Percentiles rank a stretch among this genome's conserved stretches.
phyloP scores from a whole-genome alignment of 306 rosid species.

The Gillenia trifoliata region DNA sequence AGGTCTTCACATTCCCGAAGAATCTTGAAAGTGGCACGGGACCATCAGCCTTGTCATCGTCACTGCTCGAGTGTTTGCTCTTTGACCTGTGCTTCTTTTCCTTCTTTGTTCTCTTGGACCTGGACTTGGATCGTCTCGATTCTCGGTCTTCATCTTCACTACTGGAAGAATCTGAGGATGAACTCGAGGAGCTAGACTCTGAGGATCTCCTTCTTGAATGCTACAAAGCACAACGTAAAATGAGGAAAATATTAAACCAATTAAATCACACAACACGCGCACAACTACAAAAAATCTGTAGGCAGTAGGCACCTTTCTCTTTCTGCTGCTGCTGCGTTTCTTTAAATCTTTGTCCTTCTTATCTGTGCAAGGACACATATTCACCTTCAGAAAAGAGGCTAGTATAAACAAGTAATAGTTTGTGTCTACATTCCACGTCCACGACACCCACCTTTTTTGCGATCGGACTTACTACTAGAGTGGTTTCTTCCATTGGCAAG shows the following conservation, averaged over 20 bases:
- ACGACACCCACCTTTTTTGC: constrained; percentile 58
- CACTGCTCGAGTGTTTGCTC: constrained; percentile 51
- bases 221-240: constrained; percentile 34
- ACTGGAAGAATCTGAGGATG: constrained; percentile 57
- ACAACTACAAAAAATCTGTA: not conserved
- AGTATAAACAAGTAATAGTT: not conserved
- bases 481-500: constrained; percentile 91
- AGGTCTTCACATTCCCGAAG: constrained; percentile 63
- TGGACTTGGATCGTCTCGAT: constrained; percentile 76
- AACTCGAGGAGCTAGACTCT: constrained; percentile 63
- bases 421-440: constrained; percentile 4
- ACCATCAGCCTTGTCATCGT: constrained; percentile 51
- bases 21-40: constrained; percentile 93
- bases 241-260: constrained; percentile 2
- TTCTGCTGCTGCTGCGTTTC: constrained; percentile 79
- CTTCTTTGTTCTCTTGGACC: constrained; percentile 76
- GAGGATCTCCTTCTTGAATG: constrained; percentile 80
- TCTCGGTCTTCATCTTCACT: constrained; percentile 68
- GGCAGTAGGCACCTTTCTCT: constrained; percentile 65
- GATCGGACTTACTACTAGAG: constrained; percentile 62
- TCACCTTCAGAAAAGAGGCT: constrained; percentile 16
- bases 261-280: not conserved
- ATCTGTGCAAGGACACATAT: constrained; percentile 52
- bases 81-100: constrained; percentile 75
- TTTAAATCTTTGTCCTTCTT: constrained; percentile 70